A percentile compares a stretch with the other conserved stretches of the same genome.
phyloP scores from a whole-genome alignment of 208 protist genomes.

The Leishmania amazonensis region DNA sequence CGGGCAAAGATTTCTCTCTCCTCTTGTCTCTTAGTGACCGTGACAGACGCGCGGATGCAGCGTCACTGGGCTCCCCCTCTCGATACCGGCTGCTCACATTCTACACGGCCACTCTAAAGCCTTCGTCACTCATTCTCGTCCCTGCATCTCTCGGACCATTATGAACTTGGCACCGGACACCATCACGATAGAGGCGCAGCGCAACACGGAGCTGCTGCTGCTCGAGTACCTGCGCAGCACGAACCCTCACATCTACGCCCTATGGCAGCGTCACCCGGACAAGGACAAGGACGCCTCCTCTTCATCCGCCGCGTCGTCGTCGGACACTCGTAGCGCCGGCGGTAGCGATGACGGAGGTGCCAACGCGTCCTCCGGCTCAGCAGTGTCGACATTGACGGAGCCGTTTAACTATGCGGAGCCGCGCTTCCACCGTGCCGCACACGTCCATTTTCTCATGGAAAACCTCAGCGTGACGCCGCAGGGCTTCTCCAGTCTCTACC shows the following conservation, averaged over 20 bases:
- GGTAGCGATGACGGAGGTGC: neutral
- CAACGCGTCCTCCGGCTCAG: neutral
- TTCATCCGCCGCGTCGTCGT: neutral
- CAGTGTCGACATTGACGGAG: neutral
- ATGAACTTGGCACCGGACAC: conserved; percentile 40
- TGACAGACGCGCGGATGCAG: neutral
- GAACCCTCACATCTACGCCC: conserved; percentile 41
- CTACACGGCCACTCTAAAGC: neutral
- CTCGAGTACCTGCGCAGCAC: conserved; percentile 50
- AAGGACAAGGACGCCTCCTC: conserved; percentile 4
- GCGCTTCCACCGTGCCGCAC: conserved; percentile 16
- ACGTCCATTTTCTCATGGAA: conserved; percentile 45
- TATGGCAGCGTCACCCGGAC: conserved; percentile 49
- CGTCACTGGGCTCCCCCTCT: neutral
- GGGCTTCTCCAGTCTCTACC: conserved; percentile 40
- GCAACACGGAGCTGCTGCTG: conserved; percentile 60
- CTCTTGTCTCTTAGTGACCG: neutral
- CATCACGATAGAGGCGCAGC: conserved; percentile 47
- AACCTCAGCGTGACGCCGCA: conserved; percentile 22
- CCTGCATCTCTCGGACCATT: neutral
- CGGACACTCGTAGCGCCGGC: neutral
- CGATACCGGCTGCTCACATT: neutral
- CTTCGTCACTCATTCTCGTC: neutral
- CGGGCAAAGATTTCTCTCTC: neutral
- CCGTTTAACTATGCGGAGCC: conserved; percentile 5